Conservation (phyloP, 176 grass and related monocot genomes). For the Canna indica region DNA sequence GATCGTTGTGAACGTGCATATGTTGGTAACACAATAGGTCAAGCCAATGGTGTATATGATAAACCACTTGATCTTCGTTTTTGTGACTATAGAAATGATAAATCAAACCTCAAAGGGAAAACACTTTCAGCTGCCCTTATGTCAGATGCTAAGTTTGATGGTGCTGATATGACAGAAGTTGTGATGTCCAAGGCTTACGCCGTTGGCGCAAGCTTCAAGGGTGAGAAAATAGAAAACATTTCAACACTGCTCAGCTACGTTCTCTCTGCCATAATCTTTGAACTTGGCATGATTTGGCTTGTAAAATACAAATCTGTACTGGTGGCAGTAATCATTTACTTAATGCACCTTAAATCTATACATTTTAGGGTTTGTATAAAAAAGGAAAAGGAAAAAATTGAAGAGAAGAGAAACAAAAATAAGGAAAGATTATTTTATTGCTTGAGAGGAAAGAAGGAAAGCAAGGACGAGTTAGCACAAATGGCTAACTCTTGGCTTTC, state of each 20-base stretch:
- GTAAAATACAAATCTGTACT: not conserved
- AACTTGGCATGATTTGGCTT: not conserved
- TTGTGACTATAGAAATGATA: slow-evolving; percentile 71
- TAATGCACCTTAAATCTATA: too few species aligned
- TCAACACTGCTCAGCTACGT: too few species aligned
- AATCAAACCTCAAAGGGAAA: slow-evolving; percentile 78
- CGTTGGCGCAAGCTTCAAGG: slow-evolving; percentile 86
- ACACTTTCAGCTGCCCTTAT: slow-evolving; percentile 71
- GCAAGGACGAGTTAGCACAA: too few species aligned
- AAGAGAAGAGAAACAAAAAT: too few species aligned
- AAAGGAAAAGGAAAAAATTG: too few species aligned
- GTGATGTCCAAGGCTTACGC: slow-evolving; percentile 98
- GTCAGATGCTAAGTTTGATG: slow-evolving; percentile 78
- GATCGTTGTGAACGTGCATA: slow-evolving; percentile 77
- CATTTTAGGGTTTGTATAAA: too few species aligned
- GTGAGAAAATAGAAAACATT: slow-evolving; percentile 17
- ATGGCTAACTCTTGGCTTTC: too few species aligned
- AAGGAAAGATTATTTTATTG: too few species aligned
- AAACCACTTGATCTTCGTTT: slow-evolving; percentile 85
- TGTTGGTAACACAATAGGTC: slow-evolving; percentile 92
- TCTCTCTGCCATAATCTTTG: not conserved
- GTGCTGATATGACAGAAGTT: slow-evolving; percentile 82
- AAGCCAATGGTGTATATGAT: slow-evolving; percentile 94
- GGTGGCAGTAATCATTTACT: too few species aligned
- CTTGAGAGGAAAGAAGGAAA: too few species aligned